phyloP scores from a whole-genome alignment of 2,329 filamentous ascomycete species.

The Calonectria pseudoreteaudii region DNA sequence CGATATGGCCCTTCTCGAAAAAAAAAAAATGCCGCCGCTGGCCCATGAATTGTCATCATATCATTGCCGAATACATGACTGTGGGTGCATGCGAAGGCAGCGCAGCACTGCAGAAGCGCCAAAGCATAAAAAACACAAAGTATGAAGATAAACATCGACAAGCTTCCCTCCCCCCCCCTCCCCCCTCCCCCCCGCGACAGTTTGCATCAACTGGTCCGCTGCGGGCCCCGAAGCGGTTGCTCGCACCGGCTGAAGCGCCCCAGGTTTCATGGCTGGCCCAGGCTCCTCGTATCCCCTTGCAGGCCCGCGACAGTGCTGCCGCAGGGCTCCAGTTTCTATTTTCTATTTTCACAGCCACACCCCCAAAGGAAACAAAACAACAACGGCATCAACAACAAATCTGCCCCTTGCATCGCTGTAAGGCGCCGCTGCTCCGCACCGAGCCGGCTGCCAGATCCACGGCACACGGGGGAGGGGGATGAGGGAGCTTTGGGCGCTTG shows the following conservation, averaged over 20 bases:
- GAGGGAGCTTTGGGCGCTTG: neutral
- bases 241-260: constrained; percentile 32
- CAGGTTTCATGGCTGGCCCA: constrained; percentile 34
- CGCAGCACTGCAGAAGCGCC: neutral
- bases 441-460: neutral
- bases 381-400: neutral
- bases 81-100: neutral
- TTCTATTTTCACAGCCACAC: constrained; percentile 17
- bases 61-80: neutral
- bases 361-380: neutral
- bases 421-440: neutral
- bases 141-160: constrained; percentile 8
- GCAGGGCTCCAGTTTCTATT: constrained; percentile 12
- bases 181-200: neutral
- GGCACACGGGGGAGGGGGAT: neutral
- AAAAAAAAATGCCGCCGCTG: neutral
- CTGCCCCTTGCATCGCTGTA: neutral
- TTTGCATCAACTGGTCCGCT: neutral
- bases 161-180: neutral
- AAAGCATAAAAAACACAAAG: neutral
- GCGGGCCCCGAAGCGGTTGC: constrained; percentile 14
- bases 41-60: neutral
- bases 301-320: neutral
- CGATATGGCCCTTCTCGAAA: neutral
- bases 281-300: constrained; percentile 26